These are phyloP conservation scores for Hyphodiscus sp. DNA, from an alignment of 2,329 filamentous ascomycete species.

Conservation along the genomic window DNA sequence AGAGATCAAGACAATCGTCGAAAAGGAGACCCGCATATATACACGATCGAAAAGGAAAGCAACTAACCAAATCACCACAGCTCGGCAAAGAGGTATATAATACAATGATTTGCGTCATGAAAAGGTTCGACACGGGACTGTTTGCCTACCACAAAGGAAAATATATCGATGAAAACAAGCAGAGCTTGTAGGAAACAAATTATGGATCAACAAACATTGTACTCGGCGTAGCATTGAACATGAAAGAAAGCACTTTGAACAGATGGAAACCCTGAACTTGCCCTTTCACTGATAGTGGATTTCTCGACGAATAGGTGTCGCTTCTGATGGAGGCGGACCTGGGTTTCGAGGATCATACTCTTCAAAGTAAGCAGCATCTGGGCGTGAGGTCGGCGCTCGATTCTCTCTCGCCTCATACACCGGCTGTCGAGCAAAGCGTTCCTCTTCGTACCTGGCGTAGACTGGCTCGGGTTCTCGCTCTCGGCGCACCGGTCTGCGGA, in stretches of 20 bases:
- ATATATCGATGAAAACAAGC: not conserved
- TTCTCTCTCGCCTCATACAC: constrained; percentile 25
- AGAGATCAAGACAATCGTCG: not conserved
- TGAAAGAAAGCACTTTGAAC: not conserved
- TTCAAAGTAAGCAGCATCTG: constrained; percentile 30
- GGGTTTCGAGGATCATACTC: constrained; percentile 41
- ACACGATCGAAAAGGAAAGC: not conserved
- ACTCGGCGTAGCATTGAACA: not conserved
- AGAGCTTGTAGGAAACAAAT: not conserved
- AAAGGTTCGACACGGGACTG: not conserved
- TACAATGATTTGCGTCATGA: not conserved
- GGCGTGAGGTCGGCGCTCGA: constrained; percentile 14
- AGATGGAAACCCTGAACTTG: constrained; percentile 5
- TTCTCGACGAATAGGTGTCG: constrained; percentile 15
- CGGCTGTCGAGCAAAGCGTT: constrained; percentile 21
- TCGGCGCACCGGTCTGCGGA: constrained; percentile 36
- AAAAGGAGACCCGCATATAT: not conserved
- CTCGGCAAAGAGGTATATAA: not conserved
- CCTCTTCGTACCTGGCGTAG: constrained; percentile 26
- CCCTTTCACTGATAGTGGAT: constrained; percentile 21
- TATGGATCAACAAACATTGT: not conserved
- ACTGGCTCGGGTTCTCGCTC: constrained; percentile 30
- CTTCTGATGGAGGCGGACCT: constrained; percentile 19
- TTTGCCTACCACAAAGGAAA: not conserved
- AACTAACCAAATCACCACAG: not conserved